Conservation (phyloP, 495 filamentous ascomycete genomes). For the Aspergillus diversus region DNA sequence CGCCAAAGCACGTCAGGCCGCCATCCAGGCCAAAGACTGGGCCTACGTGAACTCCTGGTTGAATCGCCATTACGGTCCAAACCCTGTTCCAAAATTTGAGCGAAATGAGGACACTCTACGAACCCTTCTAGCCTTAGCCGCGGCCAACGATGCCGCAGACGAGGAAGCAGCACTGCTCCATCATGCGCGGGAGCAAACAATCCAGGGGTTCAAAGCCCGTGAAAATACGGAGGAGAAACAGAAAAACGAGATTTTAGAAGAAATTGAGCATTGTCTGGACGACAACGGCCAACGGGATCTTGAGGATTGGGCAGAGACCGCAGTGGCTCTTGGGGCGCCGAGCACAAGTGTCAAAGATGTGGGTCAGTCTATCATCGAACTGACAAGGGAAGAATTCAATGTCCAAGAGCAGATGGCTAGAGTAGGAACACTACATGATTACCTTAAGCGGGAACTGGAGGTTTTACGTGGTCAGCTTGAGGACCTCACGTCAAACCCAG, state of each 20-base stretch:
- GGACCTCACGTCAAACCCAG: slow-evolving; percentile 44
- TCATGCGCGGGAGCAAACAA: slow-evolving; percentile 43
- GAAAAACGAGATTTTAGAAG: slow-evolving; percentile 43
- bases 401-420: slow-evolving; percentile 47
- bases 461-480: slow-evolving; percentile 41
- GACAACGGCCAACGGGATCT: slow-evolving; percentile 38
- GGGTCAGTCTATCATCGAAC: slow-evolving; percentile 45
- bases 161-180: slow-evolving; percentile 66
- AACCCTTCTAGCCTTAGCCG: slow-evolving; percentile 72
- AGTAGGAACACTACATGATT: slow-evolving; percentile 60
- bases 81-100: slow-evolving; percentile 70
- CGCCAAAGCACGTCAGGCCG: slow-evolving; percentile 51
- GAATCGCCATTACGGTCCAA: slow-evolving; percentile 63
- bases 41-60: slow-evolving; percentile 85
- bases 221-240: slow-evolving; percentile 38
- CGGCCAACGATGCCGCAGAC: slow-evolving; percentile 80
- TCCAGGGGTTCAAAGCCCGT: slow-evolving; percentile 37
- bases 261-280: slow-evolving; percentile 45
- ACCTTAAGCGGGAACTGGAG: slow-evolving; percentile 45
- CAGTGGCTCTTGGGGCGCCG: slow-evolving; percentile 37
- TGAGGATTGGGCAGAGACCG: slow-evolving; percentile 46
- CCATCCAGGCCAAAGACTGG: slow-evolving; percentile 78
- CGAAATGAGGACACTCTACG: slow-evolving; percentile 82
- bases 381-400: slow-evolving; percentile 47
- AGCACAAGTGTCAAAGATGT: slow-evolving; percentile 40